A percentile compares a stretch with the other conserved stretches of the same genome.
Conservation (phyloP, 306 rosid species). For the Oxytropis ochrocephala region DNA sequence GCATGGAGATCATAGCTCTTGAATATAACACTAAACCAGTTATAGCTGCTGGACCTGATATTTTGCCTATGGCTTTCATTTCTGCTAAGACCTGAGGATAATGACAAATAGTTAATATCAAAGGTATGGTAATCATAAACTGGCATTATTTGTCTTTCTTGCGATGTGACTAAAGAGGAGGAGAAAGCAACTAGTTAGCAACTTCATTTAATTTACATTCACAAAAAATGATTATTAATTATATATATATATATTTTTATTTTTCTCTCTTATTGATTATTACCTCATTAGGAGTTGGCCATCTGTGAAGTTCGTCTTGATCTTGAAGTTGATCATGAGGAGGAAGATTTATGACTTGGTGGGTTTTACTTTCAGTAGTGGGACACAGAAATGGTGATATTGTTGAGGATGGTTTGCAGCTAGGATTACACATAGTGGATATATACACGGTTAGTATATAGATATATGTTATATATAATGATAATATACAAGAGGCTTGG, state of each 20-base stretch:
- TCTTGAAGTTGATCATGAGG: background rate
- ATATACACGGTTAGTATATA: background rate
- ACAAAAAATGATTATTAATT: background rate
- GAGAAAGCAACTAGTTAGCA: conserved; percentile 14
- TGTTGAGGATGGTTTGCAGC: conserved; percentile 8
- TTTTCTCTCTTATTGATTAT: background rate
- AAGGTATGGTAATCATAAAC: background rate
- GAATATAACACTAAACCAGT: conserved; percentile 76
- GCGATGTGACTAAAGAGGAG: conserved; percentile 3
- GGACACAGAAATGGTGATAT: conserved; percentile 48
- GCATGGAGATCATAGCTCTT: conserved; percentile 96
- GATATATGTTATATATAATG: background rate
- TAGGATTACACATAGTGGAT: conserved; percentile 14
- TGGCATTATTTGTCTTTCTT: conserved; percentile 1
- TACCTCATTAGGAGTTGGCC: conserved; percentile 90
- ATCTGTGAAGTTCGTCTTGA: conserved; percentile 56
- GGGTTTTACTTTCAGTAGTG: conserved; percentile 29
- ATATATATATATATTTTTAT: background rate
- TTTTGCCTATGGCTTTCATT: conserved; percentile 75
- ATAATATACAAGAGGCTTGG: background rate
- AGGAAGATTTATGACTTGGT: conserved; percentile 18
- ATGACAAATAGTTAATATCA: background rate
- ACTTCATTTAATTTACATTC: conserved; percentile 14
- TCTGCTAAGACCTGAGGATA: conserved; percentile 55
- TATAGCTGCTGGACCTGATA: conserved; percentile 73